These are phyloP conservation scores for Coriaria nepalensis DNA, from an alignment of 306 rosid species.

Conservation along the genomic window DNA sequence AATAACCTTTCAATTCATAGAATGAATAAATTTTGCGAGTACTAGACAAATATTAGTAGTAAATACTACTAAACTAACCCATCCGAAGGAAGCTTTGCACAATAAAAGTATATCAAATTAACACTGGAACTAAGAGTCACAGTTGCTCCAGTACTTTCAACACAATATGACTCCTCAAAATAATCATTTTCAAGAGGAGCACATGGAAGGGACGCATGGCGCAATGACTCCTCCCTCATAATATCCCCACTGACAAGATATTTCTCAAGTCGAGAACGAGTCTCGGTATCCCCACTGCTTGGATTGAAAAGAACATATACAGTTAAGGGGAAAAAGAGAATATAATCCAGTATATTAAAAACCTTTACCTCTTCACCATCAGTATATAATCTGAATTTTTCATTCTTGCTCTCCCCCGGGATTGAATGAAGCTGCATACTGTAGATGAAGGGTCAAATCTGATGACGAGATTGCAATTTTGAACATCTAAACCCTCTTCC, in stretches of 20 bases:
- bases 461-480: constrained; percentile 74
- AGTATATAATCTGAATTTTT: constrained; percentile 57
- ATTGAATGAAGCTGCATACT: constrained; percentile 82
- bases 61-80: constrained; percentile 32
- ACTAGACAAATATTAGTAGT: not conserved
- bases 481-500: constrained; percentile 90
- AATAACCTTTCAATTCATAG: no score
- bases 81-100: constrained; percentile 84
- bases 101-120: constrained; percentile 49
- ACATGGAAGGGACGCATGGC: constrained; percentile 48
- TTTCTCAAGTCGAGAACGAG: constrained; percentile 44
- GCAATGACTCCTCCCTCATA: constrained; percentile 60
- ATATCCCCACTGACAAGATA: constrained; percentile 50
- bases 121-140: constrained; percentile 61
- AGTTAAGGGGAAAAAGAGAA: not conserved
- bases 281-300: constrained; percentile 49
- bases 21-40: no score
- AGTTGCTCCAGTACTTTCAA: constrained; percentile 63
- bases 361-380: constrained; percentile 55
- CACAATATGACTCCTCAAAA: constrained; percentile 31
- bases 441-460: constrained; percentile 82
- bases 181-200: constrained; percentile 28
- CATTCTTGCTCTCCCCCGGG: constrained; percentile 86
- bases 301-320: constrained; percentile 7
- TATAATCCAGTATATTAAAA: not conserved